Base-by-base conservation (phyloP, 2,329 filamentous ascomycete species). In the Trichoderma breve region DNA sequence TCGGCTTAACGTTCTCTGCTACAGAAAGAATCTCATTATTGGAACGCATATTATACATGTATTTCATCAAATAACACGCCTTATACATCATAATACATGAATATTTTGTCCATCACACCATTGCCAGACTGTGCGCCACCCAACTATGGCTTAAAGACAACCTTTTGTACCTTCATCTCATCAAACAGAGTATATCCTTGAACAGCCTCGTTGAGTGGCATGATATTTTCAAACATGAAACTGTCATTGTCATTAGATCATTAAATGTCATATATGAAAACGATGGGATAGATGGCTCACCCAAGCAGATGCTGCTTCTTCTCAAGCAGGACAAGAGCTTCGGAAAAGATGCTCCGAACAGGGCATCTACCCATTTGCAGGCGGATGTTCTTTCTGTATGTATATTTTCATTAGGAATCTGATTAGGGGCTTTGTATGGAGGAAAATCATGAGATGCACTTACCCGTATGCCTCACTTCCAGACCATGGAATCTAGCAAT, bases 321-420 rank as follows among this genome's bases (percentile, higher is more conserved):
- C 76, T 88, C 88, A 72, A 94, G 80, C 72, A 92, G 82, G 32
- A 87, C 84, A 60, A 94, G 82, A 11, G 92, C 90, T 72, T 91
- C 85, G 14, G 86, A 82, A 76, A 93, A 93, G 71, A 93, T 88
- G 43, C 89, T 91, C 70, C 91, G 86, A 15, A 94, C 92, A 3
- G 92, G 92, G 78, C 92, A 94, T 70, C 92, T 86, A 6, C 92
- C 92, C 90, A 94, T 93, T 80, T 93, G 91, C 36, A 94, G 76
- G 58, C 87, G 89, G 73, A 94, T 76, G 74, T 94, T 94, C 81
- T 94, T 94, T 63, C 88, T 69, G n/a, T 26, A 61, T 5, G 1
- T 1, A 9, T 4, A 8, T 6, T 87, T 6, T 24, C 5, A 14
- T 24, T 21, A 14, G 14, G 3, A 7, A 76, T 15, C 1, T 9